Base-by-base conservation (phyloP, 1,139 yeast species). In the Suhomyces chickasaworum region DNA sequence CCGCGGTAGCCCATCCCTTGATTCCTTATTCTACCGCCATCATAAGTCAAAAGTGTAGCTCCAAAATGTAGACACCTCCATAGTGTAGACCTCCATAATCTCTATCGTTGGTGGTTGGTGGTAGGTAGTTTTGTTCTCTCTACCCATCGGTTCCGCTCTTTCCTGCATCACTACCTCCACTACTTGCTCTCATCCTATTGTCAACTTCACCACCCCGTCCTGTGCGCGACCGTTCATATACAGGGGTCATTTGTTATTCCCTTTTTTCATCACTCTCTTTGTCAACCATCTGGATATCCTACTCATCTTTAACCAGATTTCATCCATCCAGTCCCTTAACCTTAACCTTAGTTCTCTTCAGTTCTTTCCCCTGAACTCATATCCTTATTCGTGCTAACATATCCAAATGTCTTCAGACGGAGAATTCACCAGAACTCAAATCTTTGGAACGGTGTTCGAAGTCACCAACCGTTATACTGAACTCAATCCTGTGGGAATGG, bases 401-500 rank as follows among this genome's bases (percentile, higher is more conserved):
- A n/a, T 32, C n/a, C 8, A n/a, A n/a, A 61, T 61, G 64, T 55
- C 64, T 3, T 49, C 60, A 31, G 60, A 61, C 40, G 65, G 66
- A 35, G 66, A 63, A 50, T 63, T 63, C 53, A 63, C 67, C 30
- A 66, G 80, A 57, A 73, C 76, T 36, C 87, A 84, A 64, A 85
- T 84, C 51, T 84, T 84, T 61, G 97, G 97, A 43, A 89, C 97
- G 3, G 90, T 89, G 40, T 90, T 93, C 65, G 99, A 93, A 69
- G 90, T 93, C 57, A 93, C 99, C 44, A 86, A 82, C 60, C 73
- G 97, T 54, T 93, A 93, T 69, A 82, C 90, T 17, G 97, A 93
- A 62, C 77, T 93, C 53, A 93, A 90, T 60, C 99, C 99, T 3
- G 97, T 93, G 42, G 99, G 99, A 1, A 93, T 93, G 99, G 99